These are phyloP conservation scores for Vicia faba DNA, from an alignment of 306 rosid genomes.

Conservation along the genomic window DNA sequence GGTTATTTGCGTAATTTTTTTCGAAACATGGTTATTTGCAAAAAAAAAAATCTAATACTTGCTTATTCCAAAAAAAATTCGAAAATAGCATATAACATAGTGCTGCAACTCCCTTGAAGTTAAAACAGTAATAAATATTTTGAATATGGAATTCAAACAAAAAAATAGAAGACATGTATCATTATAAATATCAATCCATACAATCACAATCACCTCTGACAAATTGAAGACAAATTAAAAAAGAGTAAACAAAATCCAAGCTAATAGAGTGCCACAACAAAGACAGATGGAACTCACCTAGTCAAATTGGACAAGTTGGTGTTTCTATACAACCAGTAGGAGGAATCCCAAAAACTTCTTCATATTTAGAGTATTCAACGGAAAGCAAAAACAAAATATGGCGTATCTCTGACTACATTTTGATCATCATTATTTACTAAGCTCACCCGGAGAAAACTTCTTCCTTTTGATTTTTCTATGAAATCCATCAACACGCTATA, in stretches of 20 bases:
- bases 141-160: conserved; percentile 51
- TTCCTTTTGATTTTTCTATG: too few species aligned
- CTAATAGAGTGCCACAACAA: conserved; percentile 4
- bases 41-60: too few species aligned
- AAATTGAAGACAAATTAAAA: too few species aligned
- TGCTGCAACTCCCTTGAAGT: too few species aligned
- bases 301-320: conserved; percentile 94
- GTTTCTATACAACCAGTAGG: conserved; percentile 71
- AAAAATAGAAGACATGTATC: conserved; percentile 22
- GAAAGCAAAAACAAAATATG: conserved; percentile 70
- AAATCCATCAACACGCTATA: too few species aligned
- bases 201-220: conserved; percentile 5
- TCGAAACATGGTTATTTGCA: too few species aligned
- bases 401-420: conserved; percentile 82
- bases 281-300: conserved; percentile 60
- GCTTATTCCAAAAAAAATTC: too few species aligned
- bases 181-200: conserved; percentile 12
- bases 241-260: conserved; percentile 12
- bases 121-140: too few species aligned
- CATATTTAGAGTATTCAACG: conserved; percentile 79
- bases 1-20: too few species aligned
- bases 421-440: too few species aligned
- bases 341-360: conserved; percentile 74
- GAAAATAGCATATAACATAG: too few species aligned
- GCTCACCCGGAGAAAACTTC: too few species aligned